phyloP scores from a whole-genome alignment of 257 asterid genomes.

The Gentiana macrophylla region DNA sequence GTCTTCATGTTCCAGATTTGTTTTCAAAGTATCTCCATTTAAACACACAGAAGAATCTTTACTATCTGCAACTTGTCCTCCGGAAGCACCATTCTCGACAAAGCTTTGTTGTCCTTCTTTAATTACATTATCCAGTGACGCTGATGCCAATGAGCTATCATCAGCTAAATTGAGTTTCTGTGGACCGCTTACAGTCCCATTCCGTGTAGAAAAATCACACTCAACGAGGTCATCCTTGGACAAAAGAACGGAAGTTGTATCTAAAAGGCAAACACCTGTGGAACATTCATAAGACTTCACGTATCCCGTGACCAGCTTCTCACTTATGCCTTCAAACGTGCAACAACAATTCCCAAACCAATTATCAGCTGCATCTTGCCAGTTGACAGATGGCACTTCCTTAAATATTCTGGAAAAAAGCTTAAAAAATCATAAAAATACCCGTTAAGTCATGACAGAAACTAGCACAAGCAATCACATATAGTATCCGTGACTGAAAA shows the following conservation, averaged over 20 bases:
- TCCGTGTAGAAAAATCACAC: slow-evolving; percentile 29
- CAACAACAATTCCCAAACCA: slow-evolving; percentile 99
- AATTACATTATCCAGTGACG: slow-evolving; percentile 13
- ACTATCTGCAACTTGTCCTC: slow-evolving; percentile 5
- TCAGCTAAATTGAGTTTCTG: slow-evolving; percentile 16
- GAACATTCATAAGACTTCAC: slow-evolving; percentile 57
- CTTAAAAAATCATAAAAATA: not conserved
- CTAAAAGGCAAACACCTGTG: slow-evolving; percentile 66
- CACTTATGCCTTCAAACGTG: slow-evolving; percentile 82
- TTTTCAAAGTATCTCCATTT: slow-evolving; percentile 14
- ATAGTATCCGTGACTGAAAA: no score
- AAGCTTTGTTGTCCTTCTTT: slow-evolving; percentile 6
- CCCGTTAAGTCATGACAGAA: not conserved
- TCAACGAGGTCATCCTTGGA: slow-evolving; percentile 57
- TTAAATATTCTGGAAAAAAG: slow-evolving; percentile 39
- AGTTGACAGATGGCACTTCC: slow-evolving; percentile 88
- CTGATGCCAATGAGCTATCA: slow-evolving; percentile 6
- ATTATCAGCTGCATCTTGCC: slow-evolving; percentile 93
- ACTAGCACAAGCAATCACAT: no score
- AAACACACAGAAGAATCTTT: slow-evolving; percentile 1
- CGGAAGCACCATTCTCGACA: slow-evolving; percentile 12
- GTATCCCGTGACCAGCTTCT: slow-evolving; percentile 56
- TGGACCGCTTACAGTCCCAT: slow-evolving; percentile 11
- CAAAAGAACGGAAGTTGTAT: slow-evolving; percentile 51
- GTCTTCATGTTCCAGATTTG: slow-evolving; percentile 14